These are phyloP conservation scores for Pseudogymnoascus sp. DNA, from an alignment of 2,329 filamentous ascomycete genomes.

Conservation along the genomic window DNA sequence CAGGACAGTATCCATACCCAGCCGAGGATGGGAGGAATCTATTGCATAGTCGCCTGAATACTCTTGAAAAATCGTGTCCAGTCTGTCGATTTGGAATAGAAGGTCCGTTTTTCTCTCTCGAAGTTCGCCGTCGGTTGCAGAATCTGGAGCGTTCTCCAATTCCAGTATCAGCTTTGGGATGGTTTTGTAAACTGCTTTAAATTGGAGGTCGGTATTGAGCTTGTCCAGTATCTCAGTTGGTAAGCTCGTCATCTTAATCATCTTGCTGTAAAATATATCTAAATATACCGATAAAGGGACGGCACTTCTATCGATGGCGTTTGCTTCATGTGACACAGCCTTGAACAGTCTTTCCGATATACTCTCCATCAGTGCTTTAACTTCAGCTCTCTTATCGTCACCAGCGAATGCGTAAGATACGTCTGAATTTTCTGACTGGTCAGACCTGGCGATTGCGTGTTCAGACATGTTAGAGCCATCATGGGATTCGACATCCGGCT, in stretches of 20 bases:
- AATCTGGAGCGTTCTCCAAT: neutral
- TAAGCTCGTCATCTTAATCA: neutral
- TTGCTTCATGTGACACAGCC: no score
- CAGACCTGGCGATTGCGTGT: neutral
- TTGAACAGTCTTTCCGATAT: no score
- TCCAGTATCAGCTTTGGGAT: neutral
- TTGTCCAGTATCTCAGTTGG: neutral
- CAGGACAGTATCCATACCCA: neutral
- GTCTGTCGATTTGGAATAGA: conserved; percentile 1
- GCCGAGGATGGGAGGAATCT: neutral
- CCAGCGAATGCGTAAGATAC: neutral
- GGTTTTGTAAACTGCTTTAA: conserved; percentile 1
- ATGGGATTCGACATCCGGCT: neutral
- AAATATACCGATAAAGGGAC: no score
- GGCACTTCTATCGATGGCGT: no score
- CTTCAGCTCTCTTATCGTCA: neutral
- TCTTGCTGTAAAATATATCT: neutral
- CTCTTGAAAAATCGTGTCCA: neutral
- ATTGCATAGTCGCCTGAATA: neutral
- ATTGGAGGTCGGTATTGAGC: neutral
- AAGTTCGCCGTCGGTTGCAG: no score
- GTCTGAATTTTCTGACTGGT: neutral
- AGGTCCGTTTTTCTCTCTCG: neutral
- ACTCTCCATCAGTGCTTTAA: neutral
- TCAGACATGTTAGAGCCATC: neutral